Conservation (phyloP, 441 rosid species). For the Erodium trifolium region DNA sequence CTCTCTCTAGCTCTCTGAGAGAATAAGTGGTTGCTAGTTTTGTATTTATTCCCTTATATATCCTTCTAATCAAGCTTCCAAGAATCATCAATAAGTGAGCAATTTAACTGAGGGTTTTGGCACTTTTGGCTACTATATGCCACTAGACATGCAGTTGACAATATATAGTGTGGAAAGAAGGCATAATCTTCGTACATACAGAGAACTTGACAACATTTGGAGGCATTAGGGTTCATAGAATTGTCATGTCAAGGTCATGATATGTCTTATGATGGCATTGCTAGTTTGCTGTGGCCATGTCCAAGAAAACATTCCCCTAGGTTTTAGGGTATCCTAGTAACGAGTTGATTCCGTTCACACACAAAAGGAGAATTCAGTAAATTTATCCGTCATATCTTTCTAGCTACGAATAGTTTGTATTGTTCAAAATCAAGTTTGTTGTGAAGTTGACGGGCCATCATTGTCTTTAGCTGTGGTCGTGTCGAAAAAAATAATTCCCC, state of each 20-base stretch:
- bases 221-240: background rate
- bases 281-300: background rate
- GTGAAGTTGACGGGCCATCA: too few relatives aligned
- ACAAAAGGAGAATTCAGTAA: too few relatives aligned
- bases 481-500: slow-evolving; percentile 10
- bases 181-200: background rate
- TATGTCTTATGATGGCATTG: background rate
- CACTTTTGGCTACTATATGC: too few relatives aligned
- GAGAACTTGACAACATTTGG: background rate
- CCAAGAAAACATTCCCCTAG: slow-evolving; percentile 14
- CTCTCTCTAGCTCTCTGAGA: slow-evolving; percentile 8
- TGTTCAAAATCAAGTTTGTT: too few relatives aligned
- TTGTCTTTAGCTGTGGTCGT: background rate
- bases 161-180: background rate
- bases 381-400: too few relatives aligned
- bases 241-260: background rate
- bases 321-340: background rate
- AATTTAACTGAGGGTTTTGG: too few relatives aligned
- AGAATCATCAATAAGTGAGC: too few relatives aligned
- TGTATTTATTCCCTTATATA: slow-evolving; percentile 15
- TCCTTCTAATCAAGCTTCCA: too few relatives aligned
- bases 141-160: too few relatives aligned
- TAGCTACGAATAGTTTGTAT: too few relatives aligned
- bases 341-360: too few relatives aligned
- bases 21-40: slow-evolving; percentile 30